Evolutionary conservation across 148 eudicot genomes (phyloP).

Genomic region (Camellia lanceoleosa): DNA sequence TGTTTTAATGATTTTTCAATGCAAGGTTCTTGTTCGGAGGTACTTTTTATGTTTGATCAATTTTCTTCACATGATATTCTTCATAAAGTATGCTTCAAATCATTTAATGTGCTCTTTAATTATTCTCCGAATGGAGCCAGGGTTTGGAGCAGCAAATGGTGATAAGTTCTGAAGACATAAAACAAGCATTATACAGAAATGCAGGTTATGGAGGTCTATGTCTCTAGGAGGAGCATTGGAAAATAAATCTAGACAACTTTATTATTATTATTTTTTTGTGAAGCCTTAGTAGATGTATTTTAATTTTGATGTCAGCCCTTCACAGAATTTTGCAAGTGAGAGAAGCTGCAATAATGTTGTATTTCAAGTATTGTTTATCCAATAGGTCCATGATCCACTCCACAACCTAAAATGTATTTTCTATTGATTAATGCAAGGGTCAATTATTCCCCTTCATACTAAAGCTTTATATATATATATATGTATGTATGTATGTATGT

Average conservation of each 20-base stretch:
- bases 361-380: background rate
- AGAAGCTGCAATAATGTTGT: background rate
- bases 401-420: background rate
- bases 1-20: constrained; percentile 44
- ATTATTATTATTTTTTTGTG: background rate
- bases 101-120: background rate
- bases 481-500: no score
- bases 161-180: constrained; percentile 36
- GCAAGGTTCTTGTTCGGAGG: constrained; percentile 52
- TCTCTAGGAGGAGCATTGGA: constrained; percentile 16
- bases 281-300: background rate
- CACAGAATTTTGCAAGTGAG: background rate
- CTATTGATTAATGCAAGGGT: background rate
- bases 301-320: background rate
- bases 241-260: background rate
- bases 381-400: background rate
- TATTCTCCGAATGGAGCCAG: constrained; percentile 15
- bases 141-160: constrained; percentile 25
- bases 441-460: background rate
- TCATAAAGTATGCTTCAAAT: background rate
- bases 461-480: background rate
- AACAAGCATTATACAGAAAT: constrained; percentile 40
- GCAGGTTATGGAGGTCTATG: constrained; percentile 52
- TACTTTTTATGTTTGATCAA: constrained; percentile 8
- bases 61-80: background rate